These are phyloP conservation scores for Saccharomycopsis fodiens DNA, from an alignment of 805 yeast genomes.

Conservation along the genomic window DNA sequence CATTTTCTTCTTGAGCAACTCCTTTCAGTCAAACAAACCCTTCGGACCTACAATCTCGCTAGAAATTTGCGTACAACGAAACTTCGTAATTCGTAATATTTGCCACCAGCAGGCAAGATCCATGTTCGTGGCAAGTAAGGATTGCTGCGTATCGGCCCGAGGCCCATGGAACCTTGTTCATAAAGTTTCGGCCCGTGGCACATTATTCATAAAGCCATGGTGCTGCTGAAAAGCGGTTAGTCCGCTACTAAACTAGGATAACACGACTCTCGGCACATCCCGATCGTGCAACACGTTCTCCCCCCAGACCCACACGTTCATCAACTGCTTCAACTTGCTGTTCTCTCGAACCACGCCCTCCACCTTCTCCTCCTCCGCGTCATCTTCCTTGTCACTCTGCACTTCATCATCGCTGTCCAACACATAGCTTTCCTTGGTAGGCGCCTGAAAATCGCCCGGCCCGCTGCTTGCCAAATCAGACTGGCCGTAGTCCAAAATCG, in stretches of 20 bases:
- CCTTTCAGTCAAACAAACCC: no score
- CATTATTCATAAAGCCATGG: not conserved
- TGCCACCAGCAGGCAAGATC: no score
- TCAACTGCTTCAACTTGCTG: constrained; percentile 18
- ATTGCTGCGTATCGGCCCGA: no score
- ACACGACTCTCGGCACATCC: constrained; percentile 9
- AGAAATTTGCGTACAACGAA: no score
- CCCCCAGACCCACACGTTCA: constrained; percentile 20
- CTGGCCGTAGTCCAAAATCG: constrained; percentile 18
- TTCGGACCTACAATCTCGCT: no score
- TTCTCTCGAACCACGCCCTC: constrained; percentile 7
- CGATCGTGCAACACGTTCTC: constrained; percentile 11
- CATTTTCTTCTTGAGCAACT: no score
- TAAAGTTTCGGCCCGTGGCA: not conserved
- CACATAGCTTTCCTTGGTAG: not conserved
- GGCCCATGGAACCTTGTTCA: not conserved
- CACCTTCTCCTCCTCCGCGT: constrained; percentile 16
- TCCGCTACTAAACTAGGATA: constrained; percentile 5
- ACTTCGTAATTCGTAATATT: no score
- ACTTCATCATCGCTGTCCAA: constrained; percentile 20
- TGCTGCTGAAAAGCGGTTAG: not conserved
- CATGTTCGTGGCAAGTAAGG: no score
- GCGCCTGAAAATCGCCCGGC: not conserved
- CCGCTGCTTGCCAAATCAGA: constrained; percentile 16
- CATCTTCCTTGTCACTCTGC: constrained; percentile 17